These are phyloP conservation scores for Pseudevernia furfuracea DNA, from an alignment of 495 filamentous ascomycete genomes.

Conservation along the genomic window DNA sequence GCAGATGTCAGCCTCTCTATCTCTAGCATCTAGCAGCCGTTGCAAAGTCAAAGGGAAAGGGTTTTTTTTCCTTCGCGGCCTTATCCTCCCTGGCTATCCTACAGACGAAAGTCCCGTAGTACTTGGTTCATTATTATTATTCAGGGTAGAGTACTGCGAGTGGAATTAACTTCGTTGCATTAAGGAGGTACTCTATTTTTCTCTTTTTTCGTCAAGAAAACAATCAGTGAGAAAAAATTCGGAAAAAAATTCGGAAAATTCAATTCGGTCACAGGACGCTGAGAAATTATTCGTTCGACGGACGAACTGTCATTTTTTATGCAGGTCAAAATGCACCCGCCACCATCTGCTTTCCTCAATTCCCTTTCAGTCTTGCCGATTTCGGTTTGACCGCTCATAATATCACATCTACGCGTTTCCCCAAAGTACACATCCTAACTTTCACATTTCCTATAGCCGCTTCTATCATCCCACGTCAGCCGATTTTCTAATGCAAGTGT, in stretches of 20 bases:
- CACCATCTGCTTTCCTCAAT: slow-evolving; percentile 8
- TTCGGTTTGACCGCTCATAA: slow-evolving; percentile 17
- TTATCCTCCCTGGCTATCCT: no score
- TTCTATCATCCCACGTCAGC: slow-evolving; percentile 13
- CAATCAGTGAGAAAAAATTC: no score
- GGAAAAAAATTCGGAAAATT: slow-evolving; percentile 9
- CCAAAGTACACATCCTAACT: not conserved
- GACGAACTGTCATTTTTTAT: not conserved
- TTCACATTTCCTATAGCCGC: slow-evolving; percentile 12
- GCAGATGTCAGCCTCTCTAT: not conserved
- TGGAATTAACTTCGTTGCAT: no score
- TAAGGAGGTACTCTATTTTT: no score
- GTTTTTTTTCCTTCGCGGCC: not conserved
- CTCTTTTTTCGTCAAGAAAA: no score
- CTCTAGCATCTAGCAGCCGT: not conserved
- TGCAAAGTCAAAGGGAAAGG: not conserved
- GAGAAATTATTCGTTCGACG: not conserved
- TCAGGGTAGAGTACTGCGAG: no score
- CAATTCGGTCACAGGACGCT: slow-evolving; percentile 19
- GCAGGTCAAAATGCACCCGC: slow-evolving; percentile 9
- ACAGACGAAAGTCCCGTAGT: no score
- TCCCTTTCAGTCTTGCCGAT: slow-evolving; percentile 15
- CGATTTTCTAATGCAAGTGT: not conserved
- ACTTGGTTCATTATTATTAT: no score
- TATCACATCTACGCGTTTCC: slow-evolving; percentile 5